Percentiles rank a stretch among this genome's conserved stretches.
phyloP scores from a whole-genome alignment of 192 early-diverging fungal genomes.

The Gonapodya sp. region DNA sequence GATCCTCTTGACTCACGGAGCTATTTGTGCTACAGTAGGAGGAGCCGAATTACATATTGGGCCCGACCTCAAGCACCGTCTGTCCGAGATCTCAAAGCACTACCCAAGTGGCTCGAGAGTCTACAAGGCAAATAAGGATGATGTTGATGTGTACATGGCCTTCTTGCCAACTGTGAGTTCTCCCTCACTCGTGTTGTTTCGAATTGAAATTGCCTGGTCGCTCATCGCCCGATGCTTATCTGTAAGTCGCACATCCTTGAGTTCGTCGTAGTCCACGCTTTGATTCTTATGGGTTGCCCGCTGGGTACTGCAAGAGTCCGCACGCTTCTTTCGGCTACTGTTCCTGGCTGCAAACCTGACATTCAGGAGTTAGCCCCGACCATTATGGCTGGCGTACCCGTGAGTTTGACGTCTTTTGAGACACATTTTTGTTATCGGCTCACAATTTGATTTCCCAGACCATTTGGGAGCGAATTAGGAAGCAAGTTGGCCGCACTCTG shows the following conservation, averaged over 20 bases:
- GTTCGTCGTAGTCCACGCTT: constrained; percentile 68
- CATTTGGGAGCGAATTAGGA: constrained; percentile 81
- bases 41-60: background rate
- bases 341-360: constrained; percentile 60
- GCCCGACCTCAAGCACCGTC: background rate
- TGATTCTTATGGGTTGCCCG: constrained; percentile 56
- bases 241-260: constrained; percentile 63
- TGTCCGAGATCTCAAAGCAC: background rate
- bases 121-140: background rate
- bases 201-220: too few relatives aligned
- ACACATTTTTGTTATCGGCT: background rate
- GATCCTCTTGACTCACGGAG: constrained; percentile 72
- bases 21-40: constrained; percentile 50
- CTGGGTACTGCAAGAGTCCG: constrained; percentile 59
- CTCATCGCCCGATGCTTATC: background rate
- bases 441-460: constrained; percentile 16
- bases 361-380: constrained; percentile 63
- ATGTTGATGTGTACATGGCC: background rate
- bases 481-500: constrained; percentile 65
- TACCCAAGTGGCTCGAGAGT: background rate
- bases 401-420: background rate
- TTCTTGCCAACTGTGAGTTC: background rate
- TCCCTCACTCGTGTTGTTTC: too few relatives aligned
- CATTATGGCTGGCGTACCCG: constrained; percentile 73
- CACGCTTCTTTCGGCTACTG: constrained; percentile 58